These are phyloP conservation scores for Xanthoconium purpureum DNA, from an alignment of 768 basidiomycete species.

Conservation along the genomic window DNA sequence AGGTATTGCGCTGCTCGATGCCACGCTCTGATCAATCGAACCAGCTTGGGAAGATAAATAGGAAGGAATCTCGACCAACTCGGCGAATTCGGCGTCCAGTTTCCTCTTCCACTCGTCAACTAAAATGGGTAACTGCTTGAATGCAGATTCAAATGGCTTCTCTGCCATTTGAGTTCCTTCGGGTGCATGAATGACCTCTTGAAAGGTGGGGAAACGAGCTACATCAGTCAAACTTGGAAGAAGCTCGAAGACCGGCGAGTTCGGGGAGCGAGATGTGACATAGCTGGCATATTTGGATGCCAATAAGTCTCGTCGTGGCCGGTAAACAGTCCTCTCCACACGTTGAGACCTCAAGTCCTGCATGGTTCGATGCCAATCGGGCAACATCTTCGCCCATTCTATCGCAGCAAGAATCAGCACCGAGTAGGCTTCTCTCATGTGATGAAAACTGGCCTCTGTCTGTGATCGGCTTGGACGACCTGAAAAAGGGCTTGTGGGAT, in stretches of 20 bases:
- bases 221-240: slow-evolving; percentile 2
- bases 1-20: not conserved
- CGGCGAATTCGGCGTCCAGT: not conserved
- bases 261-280: not conserved
- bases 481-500: slow-evolving; percentile 2
- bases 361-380: not conserved
- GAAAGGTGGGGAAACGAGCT: not conserved
- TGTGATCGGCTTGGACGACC: slow-evolving; percentile 2
- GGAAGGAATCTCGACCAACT: not conserved
- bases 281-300: not conserved
- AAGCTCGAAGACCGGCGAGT: not conserved
- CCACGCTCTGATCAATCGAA: not conserved
- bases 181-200: not conserved
- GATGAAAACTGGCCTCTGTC: slow-evolving; percentile 1
- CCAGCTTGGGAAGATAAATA: not conserved
- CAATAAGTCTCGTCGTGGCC: not conserved
- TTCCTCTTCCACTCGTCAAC: slow-evolving; percentile 4
- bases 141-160: slow-evolving; percentile 4
- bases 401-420: not conserved
- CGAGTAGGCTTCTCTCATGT: not conserved
- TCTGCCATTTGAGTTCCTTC: not conserved
- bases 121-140: not conserved
- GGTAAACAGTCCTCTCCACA: not conserved
- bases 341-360: not conserved
- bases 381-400: slow-evolving; percentile 5